phyloP scores from a whole-genome alignment of 2,329 filamentous ascomycete genomes.

The Blastomyces silverae region DNA sequence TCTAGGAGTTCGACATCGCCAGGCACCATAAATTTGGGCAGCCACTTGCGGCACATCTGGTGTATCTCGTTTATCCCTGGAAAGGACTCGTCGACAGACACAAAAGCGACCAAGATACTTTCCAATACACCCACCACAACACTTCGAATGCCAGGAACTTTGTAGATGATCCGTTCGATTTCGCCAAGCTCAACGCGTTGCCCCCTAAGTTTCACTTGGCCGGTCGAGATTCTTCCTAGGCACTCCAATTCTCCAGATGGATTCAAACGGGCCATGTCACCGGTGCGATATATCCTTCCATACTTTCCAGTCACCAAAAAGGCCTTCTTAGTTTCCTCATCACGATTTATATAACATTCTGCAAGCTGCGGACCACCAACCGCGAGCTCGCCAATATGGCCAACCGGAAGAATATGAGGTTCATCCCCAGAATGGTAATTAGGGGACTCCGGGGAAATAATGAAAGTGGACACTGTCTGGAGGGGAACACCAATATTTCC shows the following conservation, averaged over 20 bases:
- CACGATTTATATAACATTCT: conserved; percentile 71
- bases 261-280: conserved; percentile 69
- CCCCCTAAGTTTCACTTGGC: conserved; percentile 79
- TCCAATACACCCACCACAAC: conserved; percentile 61
- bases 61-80: conserved; percentile 45
- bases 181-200: conserved; percentile 81
- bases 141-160: conserved; percentile 55
- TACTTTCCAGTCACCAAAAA: conserved; percentile 61
- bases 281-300: conserved; percentile 73
- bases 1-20: conserved; percentile 59
- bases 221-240: conserved; percentile 68
- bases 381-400: conserved; percentile 69
- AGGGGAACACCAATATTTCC: conserved; percentile 71
- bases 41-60: conserved; percentile 61
- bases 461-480: conserved; percentile 70
- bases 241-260: conserved; percentile 69
- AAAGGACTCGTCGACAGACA: conserved; percentile 47
- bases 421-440: conserved; percentile 17
- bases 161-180: conserved; percentile 66
- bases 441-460: conserved; percentile 50
- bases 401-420: conserved; percentile 54
- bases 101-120: conserved; percentile 68
- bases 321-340: conserved; percentile 62
- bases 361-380: conserved; percentile 76
- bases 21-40: conserved; percentile 79